Evolutionary conservation across 2,329 filamentous ascomycete genomes (phyloP).

Genomic region (Aspergillus texensis): DNA sequence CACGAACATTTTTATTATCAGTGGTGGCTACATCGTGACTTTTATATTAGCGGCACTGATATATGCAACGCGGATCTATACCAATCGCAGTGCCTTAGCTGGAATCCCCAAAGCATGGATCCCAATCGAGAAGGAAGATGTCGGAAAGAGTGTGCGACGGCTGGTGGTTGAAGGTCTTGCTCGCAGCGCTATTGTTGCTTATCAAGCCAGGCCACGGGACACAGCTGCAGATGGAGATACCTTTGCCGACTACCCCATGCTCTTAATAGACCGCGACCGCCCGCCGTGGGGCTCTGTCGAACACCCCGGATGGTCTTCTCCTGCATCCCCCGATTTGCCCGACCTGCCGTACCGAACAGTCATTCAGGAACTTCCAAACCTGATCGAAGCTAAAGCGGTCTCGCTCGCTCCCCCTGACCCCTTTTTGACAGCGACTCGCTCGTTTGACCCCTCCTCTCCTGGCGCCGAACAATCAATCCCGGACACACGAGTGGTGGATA

Average conservation of each 20-base stretch:
- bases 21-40: constrained; percentile 73
- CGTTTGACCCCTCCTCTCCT: constrained; percentile 33
- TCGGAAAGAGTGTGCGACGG: constrained; percentile 71
- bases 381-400: constrained; percentile 92
- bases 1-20: constrained; percentile 82
- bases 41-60: constrained; percentile 71
- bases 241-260: constrained; percentile 32
- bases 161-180: constrained; percentile 74
- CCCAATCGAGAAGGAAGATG: constrained; percentile 81
- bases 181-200: constrained; percentile 79
- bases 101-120: constrained; percentile 86
- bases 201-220: constrained; percentile 72
- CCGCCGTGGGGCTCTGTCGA: constrained; percentile 81
- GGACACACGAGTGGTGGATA: constrained; percentile 67
- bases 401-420: constrained; percentile 71
- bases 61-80: constrained; percentile 82
- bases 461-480: constrained; percentile 49
- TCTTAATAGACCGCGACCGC: constrained; percentile 41
- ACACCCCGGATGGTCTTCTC: constrained; percentile 87
- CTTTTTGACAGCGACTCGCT: constrained; percentile 40
- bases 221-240: constrained; percentile 41
- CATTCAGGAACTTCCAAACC: constrained; percentile 78
- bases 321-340: constrained; percentile 71
- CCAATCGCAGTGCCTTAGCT: constrained; percentile 75
- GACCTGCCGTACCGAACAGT: constrained; percentile 83